Evolutionary conservation across 306 rosid genomes (phyloP).

Genomic region (Adenanthera pavonina): DNA sequence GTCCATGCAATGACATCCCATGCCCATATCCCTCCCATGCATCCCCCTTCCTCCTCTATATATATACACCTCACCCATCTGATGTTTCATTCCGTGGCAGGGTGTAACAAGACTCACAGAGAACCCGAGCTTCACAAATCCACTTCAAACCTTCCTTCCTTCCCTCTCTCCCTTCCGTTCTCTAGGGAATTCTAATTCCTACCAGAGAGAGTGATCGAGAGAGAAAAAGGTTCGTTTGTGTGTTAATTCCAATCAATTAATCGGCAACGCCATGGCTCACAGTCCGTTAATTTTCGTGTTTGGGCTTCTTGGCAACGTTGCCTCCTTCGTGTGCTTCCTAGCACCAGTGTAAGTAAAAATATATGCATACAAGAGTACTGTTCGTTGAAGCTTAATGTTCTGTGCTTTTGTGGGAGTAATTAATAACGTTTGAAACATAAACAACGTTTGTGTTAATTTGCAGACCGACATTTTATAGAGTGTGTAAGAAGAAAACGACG

Average conservation of each 20-base stretch:
- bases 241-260: background rate
- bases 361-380: no score
- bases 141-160: slow-evolving; percentile 30
- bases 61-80: slow-evolving; percentile 51
- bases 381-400: no score
- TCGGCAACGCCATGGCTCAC: slow-evolving; percentile 44
- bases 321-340: slow-evolving; percentile 78
- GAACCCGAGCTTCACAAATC: background rate
- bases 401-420: no score
- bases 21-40: slow-evolving; percentile 39
- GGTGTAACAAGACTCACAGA: no score
- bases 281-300: slow-evolving; percentile 52
- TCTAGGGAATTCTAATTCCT: slow-evolving; percentile 3
- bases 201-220: background rate
- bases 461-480: slow-evolving; percentile 84
- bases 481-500: slow-evolving; percentile 83
- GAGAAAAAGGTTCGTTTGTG: background rate
- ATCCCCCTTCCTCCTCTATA: slow-evolving; percentile 20
- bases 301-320: slow-evolving; percentile 83
- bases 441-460: no score
- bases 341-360: slow-evolving; percentile 79
- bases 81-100: slow-evolving; percentile 27
- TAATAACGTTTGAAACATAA: no score
- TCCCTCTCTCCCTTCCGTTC: slow-evolving; percentile 25
- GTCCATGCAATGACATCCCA: slow-evolving; percentile 41